Conservation (phyloP, 1,139 yeast species). For the Magnusiomyces sp. region DNA sequence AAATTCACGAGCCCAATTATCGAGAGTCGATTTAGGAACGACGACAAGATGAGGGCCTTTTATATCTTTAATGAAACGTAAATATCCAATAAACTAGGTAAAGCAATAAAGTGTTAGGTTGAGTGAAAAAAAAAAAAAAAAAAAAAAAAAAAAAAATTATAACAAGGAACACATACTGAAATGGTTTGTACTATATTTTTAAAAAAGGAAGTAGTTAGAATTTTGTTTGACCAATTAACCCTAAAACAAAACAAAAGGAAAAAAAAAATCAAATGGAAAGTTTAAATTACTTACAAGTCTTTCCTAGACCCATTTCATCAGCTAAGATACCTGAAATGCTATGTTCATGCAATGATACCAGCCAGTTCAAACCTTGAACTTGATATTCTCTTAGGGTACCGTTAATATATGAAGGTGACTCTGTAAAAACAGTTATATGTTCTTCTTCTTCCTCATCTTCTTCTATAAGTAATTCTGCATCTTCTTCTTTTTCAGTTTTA, state of each 20-base stretch:
- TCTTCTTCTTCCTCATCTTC: constrained; percentile 40
- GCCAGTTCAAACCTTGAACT: constrained; percentile 89
- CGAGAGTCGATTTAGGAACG: constrained; percentile 91
- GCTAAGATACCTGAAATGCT: constrained; percentile 86
- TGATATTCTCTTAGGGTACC: constrained; percentile 70
- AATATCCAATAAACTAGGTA: constrained; percentile 59
- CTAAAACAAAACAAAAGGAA: too few species aligned
- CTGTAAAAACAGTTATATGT: constrained; percentile 54
- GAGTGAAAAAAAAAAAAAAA: too few species aligned
- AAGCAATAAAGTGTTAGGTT: not conserved
- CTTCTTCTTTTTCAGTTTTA: constrained; percentile 86
- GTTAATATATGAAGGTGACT: constrained; percentile 60
- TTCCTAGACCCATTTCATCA: constrained; percentile 98
- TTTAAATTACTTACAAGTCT: constrained; percentile 46
- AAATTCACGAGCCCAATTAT: constrained; percentile 93
- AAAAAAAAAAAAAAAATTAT: too few species aligned
- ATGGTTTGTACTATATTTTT: constrained; percentile 11
- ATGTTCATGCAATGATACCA: constrained; percentile 74
- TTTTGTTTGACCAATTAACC: too few species aligned
- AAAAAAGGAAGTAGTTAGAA: constrained; percentile 67
- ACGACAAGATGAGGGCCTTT: constrained; percentile 87
- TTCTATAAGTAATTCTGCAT: constrained; percentile 73
- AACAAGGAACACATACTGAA: constrained; percentile 1
- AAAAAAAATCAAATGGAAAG: too few species aligned
- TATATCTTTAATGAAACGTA: constrained; percentile 67